Evolutionary conservation across 306 rosid genomes (phyloP).

Genomic region (Delonix regia): DNA sequence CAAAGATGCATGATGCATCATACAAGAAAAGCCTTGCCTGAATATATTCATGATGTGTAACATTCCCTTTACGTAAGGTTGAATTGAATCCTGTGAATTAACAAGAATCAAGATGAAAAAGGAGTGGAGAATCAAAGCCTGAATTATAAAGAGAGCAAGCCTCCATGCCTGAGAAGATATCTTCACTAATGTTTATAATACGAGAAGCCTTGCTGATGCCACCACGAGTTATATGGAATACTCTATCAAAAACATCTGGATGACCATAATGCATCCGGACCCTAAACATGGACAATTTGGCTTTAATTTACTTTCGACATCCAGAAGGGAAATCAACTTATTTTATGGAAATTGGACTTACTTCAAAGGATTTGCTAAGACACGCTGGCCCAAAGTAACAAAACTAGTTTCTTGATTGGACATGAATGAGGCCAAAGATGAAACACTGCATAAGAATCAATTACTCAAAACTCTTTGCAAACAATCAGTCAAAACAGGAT

Average conservation of each 20-base stretch:
- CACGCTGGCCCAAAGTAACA: conserved; percentile 96
- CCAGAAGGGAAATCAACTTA: conserved; percentile 27
- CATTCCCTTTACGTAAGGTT: conserved; percentile 93
- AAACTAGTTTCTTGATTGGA: conserved; percentile 90
- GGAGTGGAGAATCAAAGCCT: background rate
- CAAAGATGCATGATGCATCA: conserved; percentile 17
- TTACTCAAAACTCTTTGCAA: background rate
- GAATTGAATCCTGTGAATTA: conserved; percentile 81
- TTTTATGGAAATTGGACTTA: conserved; percentile 43
- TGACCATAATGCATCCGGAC: conserved; percentile 98
- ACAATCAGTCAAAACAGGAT: background rate
- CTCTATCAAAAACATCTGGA: conserved; percentile 96
- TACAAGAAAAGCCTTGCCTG: conserved; percentile 63
- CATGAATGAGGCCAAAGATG: conserved; percentile 93
- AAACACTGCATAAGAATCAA: conserved; percentile 64
- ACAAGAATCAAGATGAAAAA: conserved; percentile 32
- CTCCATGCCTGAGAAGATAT: conserved; percentile 75
- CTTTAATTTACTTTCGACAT: conserved; percentile 17
- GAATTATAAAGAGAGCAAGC: background rate
- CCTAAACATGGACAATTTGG: conserved; percentile 48
- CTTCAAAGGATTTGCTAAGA: conserved; percentile 95
- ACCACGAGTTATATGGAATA: conserved; percentile 93
- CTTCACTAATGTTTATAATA: conserved; percentile 91
- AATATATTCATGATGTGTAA: conserved; percentile 96
- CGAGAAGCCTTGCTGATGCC: conserved; percentile 98